phyloP scores from a whole-genome alignment of 2,329 filamentous ascomycete genomes.

The Monosporascus sp. region DNA sequence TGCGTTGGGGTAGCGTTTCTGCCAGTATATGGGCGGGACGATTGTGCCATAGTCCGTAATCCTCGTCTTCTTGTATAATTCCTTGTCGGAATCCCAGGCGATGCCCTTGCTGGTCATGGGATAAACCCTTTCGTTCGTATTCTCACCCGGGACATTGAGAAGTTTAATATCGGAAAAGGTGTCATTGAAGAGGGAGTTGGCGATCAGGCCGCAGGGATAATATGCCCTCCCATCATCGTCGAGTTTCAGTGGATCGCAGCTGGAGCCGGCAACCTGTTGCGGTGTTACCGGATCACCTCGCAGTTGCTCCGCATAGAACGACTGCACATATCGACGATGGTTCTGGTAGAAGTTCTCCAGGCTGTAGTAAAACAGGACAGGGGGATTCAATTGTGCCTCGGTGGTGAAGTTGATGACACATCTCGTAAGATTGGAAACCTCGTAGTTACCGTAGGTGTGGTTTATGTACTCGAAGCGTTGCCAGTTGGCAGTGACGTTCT shows the following conservation, averaged over 20 bases:
- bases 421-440: conserved; percentile 20
- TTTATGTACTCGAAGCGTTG: conserved; percentile 30
- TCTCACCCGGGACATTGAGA: conserved; percentile 44
- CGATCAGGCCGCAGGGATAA: conserved; percentile 93
- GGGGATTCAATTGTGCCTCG: conserved; percentile 71
- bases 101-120: conserved; percentile 72
- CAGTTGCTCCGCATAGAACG: conserved; percentile 77
- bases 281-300: conserved; percentile 61
- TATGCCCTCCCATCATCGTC: conserved; percentile 60
- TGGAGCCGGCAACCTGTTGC: conserved; percentile 57
- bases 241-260: conserved; percentile 69
- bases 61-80: conserved; percentile 74
- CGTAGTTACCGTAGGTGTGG: conserved; percentile 27
- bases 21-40: conserved; percentile 84
- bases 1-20: conserved; percentile 59
- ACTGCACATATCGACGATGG: conserved; percentile 91
- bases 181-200: conserved; percentile 97
- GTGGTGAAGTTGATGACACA: conserved; percentile 78
- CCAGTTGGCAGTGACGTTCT: conserved; percentile 34
- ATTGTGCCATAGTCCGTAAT: conserved; percentile 51
- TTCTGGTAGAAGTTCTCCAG: conserved; percentile 99
- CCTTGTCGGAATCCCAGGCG: conserved; percentile 79
- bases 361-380: conserved; percentile 90
- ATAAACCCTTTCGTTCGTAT: conserved; percentile 51
- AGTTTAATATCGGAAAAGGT: conserved; percentile 66